phyloP scores from a whole-genome alignment of 2,329 filamentous ascomycete genomes.

The Epichloe aotearoae region DNA sequence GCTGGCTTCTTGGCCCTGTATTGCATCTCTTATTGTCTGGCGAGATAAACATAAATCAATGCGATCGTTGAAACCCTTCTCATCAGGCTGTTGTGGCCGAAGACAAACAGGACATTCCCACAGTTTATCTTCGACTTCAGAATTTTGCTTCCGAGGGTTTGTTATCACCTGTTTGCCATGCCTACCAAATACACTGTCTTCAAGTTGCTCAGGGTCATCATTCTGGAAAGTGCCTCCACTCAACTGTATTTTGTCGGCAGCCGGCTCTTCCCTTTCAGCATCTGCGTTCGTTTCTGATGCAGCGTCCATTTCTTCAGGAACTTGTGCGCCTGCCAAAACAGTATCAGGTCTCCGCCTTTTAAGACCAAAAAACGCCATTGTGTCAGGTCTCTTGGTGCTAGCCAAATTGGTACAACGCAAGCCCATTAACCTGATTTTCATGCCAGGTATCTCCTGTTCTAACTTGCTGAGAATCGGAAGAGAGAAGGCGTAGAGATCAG shows the following conservation, averaged over 20 bases:
- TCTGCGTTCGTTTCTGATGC: constrained; percentile 17
- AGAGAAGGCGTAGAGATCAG: constrained; percentile 72
- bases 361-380: constrained; percentile 68
- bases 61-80: constrained; percentile 74
- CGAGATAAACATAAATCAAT: constrained; percentile 84
- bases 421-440: constrained; percentile 78
- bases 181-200: constrained; percentile 6
- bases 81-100: constrained; percentile 61
- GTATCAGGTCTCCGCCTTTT: constrained; percentile 18
- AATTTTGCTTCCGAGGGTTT: constrained; percentile 24
- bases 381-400: constrained; percentile 68
- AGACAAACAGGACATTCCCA: constrained; percentile 87
- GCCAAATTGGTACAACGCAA: constrained; percentile 78
- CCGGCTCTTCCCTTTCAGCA: constrained; percentile 53
- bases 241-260: constrained; percentile 34
- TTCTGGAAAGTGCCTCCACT: neutral
- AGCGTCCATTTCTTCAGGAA: constrained; percentile 20
- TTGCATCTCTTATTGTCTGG: constrained; percentile 71
- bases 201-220: neutral
- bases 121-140: constrained; percentile 30
- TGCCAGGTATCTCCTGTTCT: constrained; percentile 65
- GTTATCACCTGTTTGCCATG: constrained; percentile 41
- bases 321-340: constrained; percentile 10
- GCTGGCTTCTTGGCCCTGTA: constrained; percentile 38
- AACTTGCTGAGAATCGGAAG: constrained; percentile 75